Conservation (phyloP, 1,139 yeast species). For the Blastobotrys apis region DNA sequence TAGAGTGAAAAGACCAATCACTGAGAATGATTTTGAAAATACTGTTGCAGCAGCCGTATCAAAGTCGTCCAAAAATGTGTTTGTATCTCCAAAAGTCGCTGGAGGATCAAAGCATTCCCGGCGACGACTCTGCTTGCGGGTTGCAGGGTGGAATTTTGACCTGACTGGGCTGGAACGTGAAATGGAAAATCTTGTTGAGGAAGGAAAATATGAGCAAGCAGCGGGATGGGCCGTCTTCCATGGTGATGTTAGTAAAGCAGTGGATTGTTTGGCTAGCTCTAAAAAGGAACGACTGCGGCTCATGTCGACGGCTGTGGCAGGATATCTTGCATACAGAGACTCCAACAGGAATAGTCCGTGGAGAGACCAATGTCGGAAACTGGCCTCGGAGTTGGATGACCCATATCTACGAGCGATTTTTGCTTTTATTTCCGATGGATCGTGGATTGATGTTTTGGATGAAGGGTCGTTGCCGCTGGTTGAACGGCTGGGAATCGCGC, state of each 20-base stretch:
- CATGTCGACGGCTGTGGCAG: constrained; percentile 93
- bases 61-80: constrained; percentile 33
- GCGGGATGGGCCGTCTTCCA: constrained; percentile 98
- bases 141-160: constrained; percentile 90
- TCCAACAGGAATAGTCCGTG: constrained; percentile 69
- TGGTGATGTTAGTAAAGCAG: constrained; percentile 80
- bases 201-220: constrained; percentile 76
- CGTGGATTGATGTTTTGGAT: constrained; percentile 94
- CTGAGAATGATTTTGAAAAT: constrained; percentile 25
- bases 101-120: constrained; percentile 39
- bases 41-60: constrained; percentile 24
- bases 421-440: constrained; percentile 90
- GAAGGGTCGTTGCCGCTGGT: constrained; percentile 83
- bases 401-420: constrained; percentile 90
- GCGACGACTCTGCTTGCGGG: constrained; percentile 73
- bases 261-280: constrained; percentile 58
- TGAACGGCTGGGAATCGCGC: constrained; percentile 86
- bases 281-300: constrained; percentile 61
- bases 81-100: constrained; percentile 28
- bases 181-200: constrained; percentile 50
- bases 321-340: constrained; percentile 71
- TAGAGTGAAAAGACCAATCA: constrained; percentile 16
- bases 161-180: constrained; percentile 70
- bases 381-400: constrained; percentile 82
- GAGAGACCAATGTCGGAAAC: constrained; percentile 86